These are phyloP conservation scores for Cutaneotrichosporon sp. DNA, from an alignment of 1,284 basidiomycete genomes.

Conservation along the genomic window DNA sequence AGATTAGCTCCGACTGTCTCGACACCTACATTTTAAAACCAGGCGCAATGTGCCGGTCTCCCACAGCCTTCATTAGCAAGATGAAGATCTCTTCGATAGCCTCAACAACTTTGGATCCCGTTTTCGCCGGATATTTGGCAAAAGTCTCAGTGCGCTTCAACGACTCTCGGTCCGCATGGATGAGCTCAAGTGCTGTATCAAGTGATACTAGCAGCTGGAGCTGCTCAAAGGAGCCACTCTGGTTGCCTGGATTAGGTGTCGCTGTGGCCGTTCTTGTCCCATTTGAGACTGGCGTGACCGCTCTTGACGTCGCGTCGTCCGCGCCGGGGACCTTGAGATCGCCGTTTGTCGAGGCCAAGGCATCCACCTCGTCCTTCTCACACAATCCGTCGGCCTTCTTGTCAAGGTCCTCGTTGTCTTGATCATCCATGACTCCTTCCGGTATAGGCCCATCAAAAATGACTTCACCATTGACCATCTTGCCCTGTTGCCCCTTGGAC, in stretches of 20 bases:
- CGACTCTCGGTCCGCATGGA: constrained; percentile 83
- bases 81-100: constrained; percentile 91
- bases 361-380: constrained; percentile 14
- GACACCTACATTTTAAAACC: constrained; percentile 74
- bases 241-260: neutral
- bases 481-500: constrained; percentile 14
- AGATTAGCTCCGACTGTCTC: neutral
- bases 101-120: constrained; percentile 72
- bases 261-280: neutral
- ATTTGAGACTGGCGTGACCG: constrained; percentile 5
- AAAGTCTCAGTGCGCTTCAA: constrained; percentile 91
- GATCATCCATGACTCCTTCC: constrained; percentile 44
- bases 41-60: constrained; percentile 72
- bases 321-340: neutral
- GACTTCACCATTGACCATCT: constrained; percentile 35
- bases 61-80: constrained; percentile 69
- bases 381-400: constrained; percentile 13
- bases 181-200: constrained; percentile 83
- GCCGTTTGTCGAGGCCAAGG: neutral
- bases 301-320: neutral
- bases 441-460: constrained; percentile 61
- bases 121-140: constrained; percentile 72
- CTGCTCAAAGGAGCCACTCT: constrained; percentile 52
- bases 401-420: constrained; percentile 6
- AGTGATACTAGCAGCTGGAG: constrained; percentile 85